Evolutionary conservation across 23 red algal species (phyloP).

Genomic region (Chondrus crispus): DNA sequence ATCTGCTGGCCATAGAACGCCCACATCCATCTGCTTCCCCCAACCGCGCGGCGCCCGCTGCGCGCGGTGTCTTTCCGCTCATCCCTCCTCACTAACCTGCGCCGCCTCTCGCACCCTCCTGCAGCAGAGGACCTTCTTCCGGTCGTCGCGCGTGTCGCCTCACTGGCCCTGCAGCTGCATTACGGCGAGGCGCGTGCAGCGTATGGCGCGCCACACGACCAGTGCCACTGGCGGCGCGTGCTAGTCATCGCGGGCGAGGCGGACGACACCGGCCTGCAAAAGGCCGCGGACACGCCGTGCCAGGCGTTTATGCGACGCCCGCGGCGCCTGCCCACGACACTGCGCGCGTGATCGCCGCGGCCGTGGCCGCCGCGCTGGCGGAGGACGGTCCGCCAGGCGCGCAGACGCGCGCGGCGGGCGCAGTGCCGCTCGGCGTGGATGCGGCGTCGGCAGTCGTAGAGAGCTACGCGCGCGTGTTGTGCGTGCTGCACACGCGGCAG

Average conservation of each 20-base stretch:
- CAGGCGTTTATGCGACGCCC: too few relatives aligned
- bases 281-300: too few relatives aligned
- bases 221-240: conserved; percentile 7
- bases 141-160: not conserved
- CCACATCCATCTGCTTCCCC: conserved; percentile 26
- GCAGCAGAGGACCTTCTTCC: not conserved
- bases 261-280: too few relatives aligned
- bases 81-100: conserved; percentile 1
- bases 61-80: not conserved
- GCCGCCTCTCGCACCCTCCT: not conserved
- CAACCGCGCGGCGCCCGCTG: not conserved
- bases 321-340: too few relatives aligned
- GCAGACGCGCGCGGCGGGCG: too few relatives aligned
- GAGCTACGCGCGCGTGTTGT: too few relatives aligned
- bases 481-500: too few relatives aligned
- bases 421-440: too few relatives aligned
- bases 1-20: conserved; percentile 41
- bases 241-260: conserved; percentile 6
- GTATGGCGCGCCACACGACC: conserved; percentile 39
- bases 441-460: too few relatives aligned
- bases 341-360: too few relatives aligned
- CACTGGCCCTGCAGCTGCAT: conserved; percentile 31
- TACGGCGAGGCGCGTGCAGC: conserved; percentile 8
- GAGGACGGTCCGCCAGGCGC: too few relatives aligned
- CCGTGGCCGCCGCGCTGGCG: too few relatives aligned